phyloP scores from a whole-genome alignment of 2,329 filamentous ascomycete genomes.

The Sporothrix schenckii region DNA sequence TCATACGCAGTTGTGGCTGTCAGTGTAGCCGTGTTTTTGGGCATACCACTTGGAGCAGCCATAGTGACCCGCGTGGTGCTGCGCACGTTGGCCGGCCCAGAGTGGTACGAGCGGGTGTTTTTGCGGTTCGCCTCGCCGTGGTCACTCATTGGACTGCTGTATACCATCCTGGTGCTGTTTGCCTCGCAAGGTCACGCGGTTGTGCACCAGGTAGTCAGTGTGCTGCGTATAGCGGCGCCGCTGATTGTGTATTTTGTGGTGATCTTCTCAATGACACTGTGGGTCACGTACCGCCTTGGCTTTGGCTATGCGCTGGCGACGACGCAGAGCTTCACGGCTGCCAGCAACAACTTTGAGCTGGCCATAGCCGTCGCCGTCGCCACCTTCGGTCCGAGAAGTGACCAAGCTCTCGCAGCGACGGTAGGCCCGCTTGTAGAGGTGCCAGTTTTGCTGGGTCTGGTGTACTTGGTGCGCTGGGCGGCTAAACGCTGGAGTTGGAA shows the following conservation, averaged over 20 bases:
- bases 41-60: conserved; percentile 79
- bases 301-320: conserved; percentile 71
- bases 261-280: conserved; percentile 72
- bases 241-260: conserved; percentile 78
- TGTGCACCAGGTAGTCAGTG: conserved; percentile 80
- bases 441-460: conserved; percentile 74
- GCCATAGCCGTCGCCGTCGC: conserved; percentile 87
- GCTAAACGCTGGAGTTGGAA: conserved; percentile 59
- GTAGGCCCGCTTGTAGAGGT: conserved; percentile 87
- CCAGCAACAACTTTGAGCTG: conserved; percentile 91
- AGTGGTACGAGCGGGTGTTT: conserved; percentile 70
- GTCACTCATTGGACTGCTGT: conserved; percentile 80
- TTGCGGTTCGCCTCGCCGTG: conserved; percentile 70
- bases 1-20: conserved; percentile 72
- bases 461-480: conserved; percentile 70
- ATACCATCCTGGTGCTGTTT: conserved; percentile 85
- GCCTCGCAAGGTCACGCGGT: conserved; percentile 77
- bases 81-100: conserved; percentile 55
- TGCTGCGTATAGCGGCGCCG: conserved; percentile 78
- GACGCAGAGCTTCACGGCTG: conserved; percentile 85
- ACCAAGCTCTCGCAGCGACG: conserved; percentile 79
- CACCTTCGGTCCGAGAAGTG: conserved; percentile 74
- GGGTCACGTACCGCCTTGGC: conserved; percentile 63
- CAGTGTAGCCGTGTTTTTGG: conserved; percentile 82
- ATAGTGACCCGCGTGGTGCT: conserved; percentile 72